Percentiles rank a stretch among this genome's conserved stretches.
These are phyloP conservation scores for Daldinia loculata DNA, from an alignment of 495 filamentous ascomycete genomes.

Conservation along the genomic window DNA sequence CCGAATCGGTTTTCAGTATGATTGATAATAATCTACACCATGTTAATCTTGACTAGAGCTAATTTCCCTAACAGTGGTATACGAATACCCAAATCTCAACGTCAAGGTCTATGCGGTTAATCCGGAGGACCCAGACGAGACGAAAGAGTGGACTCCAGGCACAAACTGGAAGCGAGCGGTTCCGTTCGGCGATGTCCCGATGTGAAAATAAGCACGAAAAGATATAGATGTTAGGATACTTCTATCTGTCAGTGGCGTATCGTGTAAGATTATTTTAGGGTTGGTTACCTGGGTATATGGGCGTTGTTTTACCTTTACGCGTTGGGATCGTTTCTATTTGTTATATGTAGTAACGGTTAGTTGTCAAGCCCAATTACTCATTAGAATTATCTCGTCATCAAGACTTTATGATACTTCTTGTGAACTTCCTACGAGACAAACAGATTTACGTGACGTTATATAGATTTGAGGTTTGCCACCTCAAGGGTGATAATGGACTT, in stretches of 20 bases:
- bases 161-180: not conserved
- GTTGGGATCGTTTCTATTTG: not conserved
- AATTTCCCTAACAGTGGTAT: not conserved
- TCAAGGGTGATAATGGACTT: too few species aligned
- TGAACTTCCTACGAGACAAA: not conserved
- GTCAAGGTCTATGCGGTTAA: not conserved
- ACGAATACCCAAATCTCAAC: not conserved
- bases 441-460: not conserved
- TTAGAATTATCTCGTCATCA: not conserved
- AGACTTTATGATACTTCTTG: not conserved
- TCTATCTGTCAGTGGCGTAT: not conserved
- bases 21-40: not conserved
- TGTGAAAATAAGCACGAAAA: not conserved
- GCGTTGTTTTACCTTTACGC: not conserved
- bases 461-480: not conserved
- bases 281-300: not conserved
- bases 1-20: not conserved
- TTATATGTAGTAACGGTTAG: not conserved
- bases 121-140: not conserved
- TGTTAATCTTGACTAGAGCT: not conserved
- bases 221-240: not conserved
- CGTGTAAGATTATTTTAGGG: not conserved
- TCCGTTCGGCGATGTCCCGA: not conserved
- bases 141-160: not conserved
- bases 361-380: not conserved